Evolutionary conservation across 257 asterid genomes (phyloP).

Genomic region (Gentiana macrophylla): DNA sequence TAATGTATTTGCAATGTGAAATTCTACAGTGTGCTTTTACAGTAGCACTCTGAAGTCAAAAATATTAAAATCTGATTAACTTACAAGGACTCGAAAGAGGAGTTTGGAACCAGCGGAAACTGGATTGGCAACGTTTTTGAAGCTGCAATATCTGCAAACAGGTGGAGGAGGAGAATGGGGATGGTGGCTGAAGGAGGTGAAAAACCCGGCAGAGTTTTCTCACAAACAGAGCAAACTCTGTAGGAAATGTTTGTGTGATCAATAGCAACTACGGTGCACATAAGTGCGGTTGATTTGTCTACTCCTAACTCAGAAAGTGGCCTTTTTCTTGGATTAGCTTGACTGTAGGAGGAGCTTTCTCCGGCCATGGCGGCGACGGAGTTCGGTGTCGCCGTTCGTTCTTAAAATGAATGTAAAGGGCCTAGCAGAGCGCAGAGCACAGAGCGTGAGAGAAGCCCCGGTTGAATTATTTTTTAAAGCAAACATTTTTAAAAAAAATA

Average conservation of each 20-base stretch:
- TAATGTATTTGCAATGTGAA: neutral
- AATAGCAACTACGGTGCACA: conserved; percentile 53
- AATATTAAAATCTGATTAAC: conserved; percentile 8
- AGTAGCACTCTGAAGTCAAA: neutral
- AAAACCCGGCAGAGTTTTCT: conserved; percentile 44
- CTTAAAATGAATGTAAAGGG: too few species aligned
- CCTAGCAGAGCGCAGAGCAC: too few species aligned
- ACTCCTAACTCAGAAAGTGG: conserved; percentile 27
- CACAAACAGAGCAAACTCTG: conserved; percentile 68
- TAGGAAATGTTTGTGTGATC: conserved; percentile 47
- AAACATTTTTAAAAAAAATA: too few species aligned
- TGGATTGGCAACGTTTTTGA: conserved; percentile 29
- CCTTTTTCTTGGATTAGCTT: conserved; percentile 30
- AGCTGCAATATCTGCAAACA: conserved; percentile 44
- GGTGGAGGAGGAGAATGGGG: conserved; percentile 9
- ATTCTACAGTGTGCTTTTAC: neutral
- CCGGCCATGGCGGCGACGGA: conserved; percentile 12
- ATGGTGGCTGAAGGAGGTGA: conserved; percentile 3
- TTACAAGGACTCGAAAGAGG: conserved; percentile 72
- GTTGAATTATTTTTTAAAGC: too few species aligned
- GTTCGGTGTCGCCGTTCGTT: neutral
- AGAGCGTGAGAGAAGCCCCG: too few species aligned
- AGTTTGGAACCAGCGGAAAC: conserved; percentile 44
- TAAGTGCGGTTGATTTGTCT: conserved; percentile 31
- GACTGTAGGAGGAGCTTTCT: conserved; percentile 10